A percentile compares a stretch with the other conserved stretches of the same genome.
Evolutionary conservation across 441 rosid species (phyloP).

Genomic region (Croton laevigatus): DNA sequence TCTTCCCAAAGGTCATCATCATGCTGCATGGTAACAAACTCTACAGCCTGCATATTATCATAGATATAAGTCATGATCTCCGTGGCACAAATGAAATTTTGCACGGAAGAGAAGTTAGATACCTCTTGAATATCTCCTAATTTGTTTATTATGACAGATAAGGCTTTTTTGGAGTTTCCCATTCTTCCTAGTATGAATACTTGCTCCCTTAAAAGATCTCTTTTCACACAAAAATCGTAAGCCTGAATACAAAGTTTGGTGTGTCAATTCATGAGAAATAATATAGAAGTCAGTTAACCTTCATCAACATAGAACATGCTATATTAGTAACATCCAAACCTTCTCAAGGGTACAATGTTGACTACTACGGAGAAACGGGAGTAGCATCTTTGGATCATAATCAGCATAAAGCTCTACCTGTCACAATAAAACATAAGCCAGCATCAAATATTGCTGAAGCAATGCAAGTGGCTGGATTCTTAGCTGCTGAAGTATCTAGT

Average conservation of each 20-base stretch:
- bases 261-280: slow-evolving; percentile 20
- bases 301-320: slow-evolving; percentile 9
- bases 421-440: slow-evolving; percentile 20
- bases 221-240: slow-evolving; percentile 73
- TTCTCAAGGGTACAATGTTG: slow-evolving; percentile 96
- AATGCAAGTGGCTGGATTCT: too few relatives aligned
- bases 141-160: slow-evolving; percentile 82
- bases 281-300: neutral
- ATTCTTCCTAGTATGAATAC: slow-evolving; percentile 97
- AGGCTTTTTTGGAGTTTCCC: slow-evolving; percentile 94
- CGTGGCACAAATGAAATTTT: slow-evolving; percentile 15
- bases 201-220: slow-evolving; percentile 88
- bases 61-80: neutral
- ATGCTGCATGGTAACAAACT: slow-evolving; percentile 94
- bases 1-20: slow-evolving; percentile 99
- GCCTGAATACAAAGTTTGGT: slow-evolving; percentile 56
- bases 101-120: slow-evolving; percentile 20
- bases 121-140: slow-evolving; percentile 99
- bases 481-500: too few relatives aligned
- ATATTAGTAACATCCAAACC: slow-evolving; percentile 43
- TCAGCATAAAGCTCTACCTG: slow-evolving; percentile 97
- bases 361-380: slow-evolving; percentile 97
- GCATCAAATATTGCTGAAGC: slow-evolving; percentile 18
- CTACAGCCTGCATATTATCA: slow-evolving; percentile 78
- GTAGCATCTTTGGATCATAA: slow-evolving; percentile 92